phyloP scores from a whole-genome alignment of 2,329 filamentous ascomycete genomes.

The Penicillium verrucosum region DNA sequence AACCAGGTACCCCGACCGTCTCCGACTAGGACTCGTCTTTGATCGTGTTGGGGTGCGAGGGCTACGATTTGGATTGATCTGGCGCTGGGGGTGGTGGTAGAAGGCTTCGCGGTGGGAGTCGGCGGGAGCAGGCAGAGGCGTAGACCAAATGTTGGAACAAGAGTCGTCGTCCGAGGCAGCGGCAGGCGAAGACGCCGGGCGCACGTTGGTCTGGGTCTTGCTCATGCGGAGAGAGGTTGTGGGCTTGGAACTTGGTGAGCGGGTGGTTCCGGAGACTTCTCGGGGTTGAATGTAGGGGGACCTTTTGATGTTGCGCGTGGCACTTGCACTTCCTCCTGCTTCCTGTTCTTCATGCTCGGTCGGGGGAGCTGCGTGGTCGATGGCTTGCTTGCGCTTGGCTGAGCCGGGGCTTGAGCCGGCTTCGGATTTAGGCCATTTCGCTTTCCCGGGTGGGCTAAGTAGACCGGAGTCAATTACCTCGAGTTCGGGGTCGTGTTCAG shows the following conservation, averaged over 20 bases:
- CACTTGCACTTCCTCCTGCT: neutral
- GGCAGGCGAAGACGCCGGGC: constrained; percentile 3
- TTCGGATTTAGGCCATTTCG: constrained; percentile 33
- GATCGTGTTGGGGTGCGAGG: constrained; percentile 17
- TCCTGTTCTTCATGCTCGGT: constrained; percentile 6
- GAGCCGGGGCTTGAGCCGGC: constrained; percentile 35
- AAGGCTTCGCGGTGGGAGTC: constrained; percentile 11
- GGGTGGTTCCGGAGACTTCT: constrained; percentile 16
- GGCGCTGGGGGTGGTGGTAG: constrained; percentile 23
- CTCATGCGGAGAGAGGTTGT: constrained; percentile 24
- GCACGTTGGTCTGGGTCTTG: constrained; percentile 21
- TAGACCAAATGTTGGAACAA: constrained; percentile 8
- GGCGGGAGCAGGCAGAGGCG: constrained; percentile 11
- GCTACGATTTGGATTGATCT: constrained; percentile 22
- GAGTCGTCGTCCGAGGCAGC: neutral
- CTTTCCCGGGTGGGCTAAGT: constrained; percentile 23
- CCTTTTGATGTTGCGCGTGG: constrained; percentile 12
- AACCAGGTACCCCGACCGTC: constrained; percentile 9
- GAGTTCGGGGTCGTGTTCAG: constrained; percentile 10
- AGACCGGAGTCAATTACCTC: constrained; percentile 16
- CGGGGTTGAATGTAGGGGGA: constrained; percentile 19
- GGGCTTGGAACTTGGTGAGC: constrained; percentile 23
- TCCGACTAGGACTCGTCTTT: constrained; percentile 16
- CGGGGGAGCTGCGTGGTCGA: constrained; percentile 3
- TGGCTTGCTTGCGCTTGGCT: constrained; percentile 29